Conservation (phyloP, 1,139 yeast genomes). For the Kodamaea fungicola region DNA sequence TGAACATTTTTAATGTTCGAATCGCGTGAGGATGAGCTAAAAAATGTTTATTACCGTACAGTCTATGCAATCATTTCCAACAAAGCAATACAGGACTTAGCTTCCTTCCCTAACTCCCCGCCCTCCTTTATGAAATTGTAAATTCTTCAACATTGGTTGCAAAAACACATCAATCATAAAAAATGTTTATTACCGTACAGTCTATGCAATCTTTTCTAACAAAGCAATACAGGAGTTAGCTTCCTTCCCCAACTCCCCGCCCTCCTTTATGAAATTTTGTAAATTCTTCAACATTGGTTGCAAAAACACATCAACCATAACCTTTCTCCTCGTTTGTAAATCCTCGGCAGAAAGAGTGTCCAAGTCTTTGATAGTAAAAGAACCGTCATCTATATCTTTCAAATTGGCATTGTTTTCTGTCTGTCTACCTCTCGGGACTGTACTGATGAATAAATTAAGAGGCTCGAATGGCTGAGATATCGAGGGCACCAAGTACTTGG, state of each 20-base stretch:
- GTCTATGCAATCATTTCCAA: conserved; percentile 9
- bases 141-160: conserved; percentile 48
- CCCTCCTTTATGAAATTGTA: conserved; percentile 63
- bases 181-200: background rate
- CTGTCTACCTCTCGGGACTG: conserved; percentile 19
- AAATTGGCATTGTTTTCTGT: conserved; percentile 4
- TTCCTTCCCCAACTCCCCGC: conserved; percentile 68
- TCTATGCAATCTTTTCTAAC: conserved; percentile 12
- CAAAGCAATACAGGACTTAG: conserved; percentile 33
- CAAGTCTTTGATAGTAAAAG: conserved; percentile 27
- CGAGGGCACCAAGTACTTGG: conserved; percentile 50
- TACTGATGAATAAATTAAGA: conserved; percentile 49
- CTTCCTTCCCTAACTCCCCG: conserved; percentile 67
- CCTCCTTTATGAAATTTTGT: conserved; percentile 55
- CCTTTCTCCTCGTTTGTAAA: conserved; percentile 54
- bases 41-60: background rate
- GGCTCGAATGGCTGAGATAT: conserved; percentile 56
- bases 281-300: conserved; percentile 52
- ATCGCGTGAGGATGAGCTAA: background rate
- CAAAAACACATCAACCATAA: conserved; percentile 52
- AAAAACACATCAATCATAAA: conserved; percentile 49
- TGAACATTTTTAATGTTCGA: background rate
- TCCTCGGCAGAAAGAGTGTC: conserved; percentile 51
- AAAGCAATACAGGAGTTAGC: conserved; percentile 38
- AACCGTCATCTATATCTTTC: conserved; percentile 22